phyloP scores from a whole-genome alignment of 163 green algal species.

The Volvox carteri region DNA sequence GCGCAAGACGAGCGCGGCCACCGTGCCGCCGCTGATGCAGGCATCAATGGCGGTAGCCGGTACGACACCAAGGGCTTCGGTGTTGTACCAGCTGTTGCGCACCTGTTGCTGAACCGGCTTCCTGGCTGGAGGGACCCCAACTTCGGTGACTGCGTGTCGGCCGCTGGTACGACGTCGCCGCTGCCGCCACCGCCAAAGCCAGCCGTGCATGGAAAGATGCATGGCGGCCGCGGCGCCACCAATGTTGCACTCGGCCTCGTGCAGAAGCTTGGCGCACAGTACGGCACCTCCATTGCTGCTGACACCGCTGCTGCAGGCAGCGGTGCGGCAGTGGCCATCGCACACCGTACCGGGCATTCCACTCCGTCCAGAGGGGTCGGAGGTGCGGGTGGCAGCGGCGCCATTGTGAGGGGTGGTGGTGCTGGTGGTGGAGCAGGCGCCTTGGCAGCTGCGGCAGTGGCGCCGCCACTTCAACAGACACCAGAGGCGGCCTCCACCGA shows the following conservation, averaged over 20 bases:
- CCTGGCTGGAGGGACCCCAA: background rate
- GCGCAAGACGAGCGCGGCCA: background rate
- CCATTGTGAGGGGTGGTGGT: background rate
- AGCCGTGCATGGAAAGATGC: background rate
- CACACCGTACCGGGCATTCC: no score
- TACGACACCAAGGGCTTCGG: background rate
- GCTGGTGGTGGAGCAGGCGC: background rate
- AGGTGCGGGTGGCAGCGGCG: background rate
- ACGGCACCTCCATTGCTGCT: no score
- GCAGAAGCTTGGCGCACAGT: background rate
- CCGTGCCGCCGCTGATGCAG: background rate
- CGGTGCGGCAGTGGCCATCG: no score
- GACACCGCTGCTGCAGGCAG: background rate
- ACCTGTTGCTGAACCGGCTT: conserved; percentile 10
- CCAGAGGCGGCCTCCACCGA: background rate
- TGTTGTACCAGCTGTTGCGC: conserved; percentile 2
- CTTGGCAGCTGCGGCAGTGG: background rate
- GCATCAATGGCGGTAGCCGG: background rate
- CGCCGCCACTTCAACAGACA: background rate
- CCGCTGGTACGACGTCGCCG: background rate
- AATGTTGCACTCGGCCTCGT: background rate
- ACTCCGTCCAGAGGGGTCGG: no score
- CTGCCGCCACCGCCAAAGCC: background rate
- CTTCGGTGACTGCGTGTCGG: conserved; percentile 24
- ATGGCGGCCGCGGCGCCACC: background rate